phyloP scores from a whole-genome alignment of 768 basidiomycete species.

The Nevesoporus exiguus region DNA sequence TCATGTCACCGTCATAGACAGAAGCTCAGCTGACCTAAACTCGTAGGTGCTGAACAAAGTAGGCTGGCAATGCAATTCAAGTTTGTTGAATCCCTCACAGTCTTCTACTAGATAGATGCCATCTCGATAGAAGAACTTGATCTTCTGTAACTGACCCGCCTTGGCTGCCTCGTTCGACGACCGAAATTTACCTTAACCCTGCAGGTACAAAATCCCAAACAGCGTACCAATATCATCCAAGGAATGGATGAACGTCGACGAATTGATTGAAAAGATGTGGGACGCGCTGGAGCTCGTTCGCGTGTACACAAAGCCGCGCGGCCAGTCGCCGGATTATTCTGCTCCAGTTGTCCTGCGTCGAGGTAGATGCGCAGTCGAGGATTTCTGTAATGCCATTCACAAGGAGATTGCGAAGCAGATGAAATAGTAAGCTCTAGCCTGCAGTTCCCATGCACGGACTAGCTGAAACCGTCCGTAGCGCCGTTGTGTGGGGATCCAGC shows the following conservation, averaged over 20 bases:
- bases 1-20: not conserved
- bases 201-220: conserved; percentile 89
- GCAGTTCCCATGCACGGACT: not conserved
- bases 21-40: not conserved
- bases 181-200: not conserved
- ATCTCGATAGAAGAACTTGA: conserved; percentile 98
- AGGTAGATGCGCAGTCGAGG: conserved; percentile 66
- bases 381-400: conserved; percentile 91
- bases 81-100: not conserved
- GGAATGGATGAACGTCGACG: conserved; percentile 96
- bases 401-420: conserved; percentile 97
- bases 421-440: conserved; percentile 69
- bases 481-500: conserved; percentile 92
- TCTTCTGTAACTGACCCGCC: conserved; percentile 52
- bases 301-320: conserved; percentile 95
- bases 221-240: conserved; percentile 92
- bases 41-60: conserved; percentile 81
- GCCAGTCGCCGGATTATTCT: conserved; percentile 85
- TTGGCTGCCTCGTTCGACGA: conserved; percentile 7
- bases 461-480: conserved; percentile 41
- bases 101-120: conserved; percentile 74
- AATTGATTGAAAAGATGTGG: conserved; percentile 94
- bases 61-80: conserved; percentile 3
- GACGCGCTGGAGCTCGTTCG: conserved; percentile 86
- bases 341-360: conserved; percentile 83